phyloP scores from a whole-genome alignment of 1,284 basidiomycete genomes.

The Pyrrhoderma lamaoense region DNA sequence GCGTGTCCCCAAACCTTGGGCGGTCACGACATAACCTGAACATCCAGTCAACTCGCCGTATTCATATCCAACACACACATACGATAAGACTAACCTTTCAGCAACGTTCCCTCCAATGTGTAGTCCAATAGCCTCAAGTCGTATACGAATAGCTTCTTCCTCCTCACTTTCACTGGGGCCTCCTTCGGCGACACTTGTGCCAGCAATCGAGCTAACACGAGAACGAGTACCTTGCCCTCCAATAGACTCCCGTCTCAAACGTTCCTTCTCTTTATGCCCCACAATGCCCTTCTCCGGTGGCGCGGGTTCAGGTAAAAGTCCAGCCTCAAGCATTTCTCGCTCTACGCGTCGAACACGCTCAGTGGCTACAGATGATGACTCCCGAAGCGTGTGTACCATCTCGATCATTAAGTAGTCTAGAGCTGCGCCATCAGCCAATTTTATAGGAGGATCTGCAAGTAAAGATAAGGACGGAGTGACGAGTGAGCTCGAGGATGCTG shows the following conservation, averaged over 20 bases:
- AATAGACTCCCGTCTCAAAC: slow-evolving; percentile 46
- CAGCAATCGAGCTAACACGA: slow-evolving; percentile 26
- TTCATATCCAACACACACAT: not conserved
- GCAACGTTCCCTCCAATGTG: slow-evolving; percentile 84
- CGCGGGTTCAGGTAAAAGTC: slow-evolving; percentile 48
- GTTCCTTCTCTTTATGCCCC: slow-evolving; percentile 38
- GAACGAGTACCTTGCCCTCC: slow-evolving; percentile 34
- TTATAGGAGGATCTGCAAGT: slow-evolving; percentile 53
- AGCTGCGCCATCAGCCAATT: slow-evolving; percentile 63
- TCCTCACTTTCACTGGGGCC: slow-evolving; percentile 41
- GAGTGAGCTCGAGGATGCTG: slow-evolving; percentile 29
- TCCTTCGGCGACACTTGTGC: slow-evolving; percentile 18
- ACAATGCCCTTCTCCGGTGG: slow-evolving; percentile 36
- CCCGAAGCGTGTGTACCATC: slow-evolving; percentile 62
- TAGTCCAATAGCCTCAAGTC: slow-evolving; percentile 78
- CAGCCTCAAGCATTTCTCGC: slow-evolving; percentile 67
- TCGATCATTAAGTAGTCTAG: slow-evolving; percentile 85
- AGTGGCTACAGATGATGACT: slow-evolving; percentile 63
- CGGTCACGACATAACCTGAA: slow-evolving; percentile 73
- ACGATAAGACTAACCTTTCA: slow-evolving; percentile 55
- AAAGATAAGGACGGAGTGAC: slow-evolving; percentile 34
- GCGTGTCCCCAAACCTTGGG: slow-evolving; percentile 70
- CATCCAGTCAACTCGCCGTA: no score
- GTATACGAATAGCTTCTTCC: slow-evolving; percentile 60
- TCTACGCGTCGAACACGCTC: slow-evolving; percentile 58